Evolutionary conservation across 345 rosid species (phyloP).

Genomic region (Schrenkiella parvula): DNA sequence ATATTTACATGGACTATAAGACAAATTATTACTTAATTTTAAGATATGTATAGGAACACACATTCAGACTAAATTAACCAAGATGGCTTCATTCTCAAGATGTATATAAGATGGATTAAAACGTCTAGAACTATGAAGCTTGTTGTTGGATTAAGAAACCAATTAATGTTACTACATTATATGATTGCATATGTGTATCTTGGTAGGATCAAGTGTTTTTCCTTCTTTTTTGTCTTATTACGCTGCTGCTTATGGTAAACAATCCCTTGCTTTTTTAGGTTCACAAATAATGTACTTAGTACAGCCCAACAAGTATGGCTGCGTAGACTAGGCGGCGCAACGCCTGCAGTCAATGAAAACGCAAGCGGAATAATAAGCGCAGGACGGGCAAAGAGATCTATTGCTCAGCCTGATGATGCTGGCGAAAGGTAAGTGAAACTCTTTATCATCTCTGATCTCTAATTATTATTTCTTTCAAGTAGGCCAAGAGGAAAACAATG

Average conservation of each 20-base stretch:
- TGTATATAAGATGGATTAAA: neutral
- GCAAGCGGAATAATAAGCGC: conserved; percentile 89
- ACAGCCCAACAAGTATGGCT: conserved; percentile 98
- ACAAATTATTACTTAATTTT: neutral
- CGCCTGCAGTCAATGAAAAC: conserved; percentile 70
- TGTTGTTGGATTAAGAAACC: neutral
- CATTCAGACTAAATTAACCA: neutral
- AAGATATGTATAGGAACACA: neutral
- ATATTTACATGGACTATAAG: neutral
- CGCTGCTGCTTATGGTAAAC: neutral
- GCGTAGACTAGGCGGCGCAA: conserved; percentile 93
- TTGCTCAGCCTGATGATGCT: conserved; percentile 55
- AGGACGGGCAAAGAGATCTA: conserved; percentile 87
- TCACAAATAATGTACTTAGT: conserved; percentile 88
- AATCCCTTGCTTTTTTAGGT: conserved; percentile 47
- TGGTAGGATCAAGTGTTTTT: too few species aligned
- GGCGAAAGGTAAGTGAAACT: conserved; percentile 61
- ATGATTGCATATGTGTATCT: too few species aligned
- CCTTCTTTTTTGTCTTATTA: too few species aligned
- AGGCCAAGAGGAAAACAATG: neutral
- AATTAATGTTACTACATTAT: too few species aligned
- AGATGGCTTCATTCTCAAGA: neutral
- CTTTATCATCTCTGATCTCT: neutral
- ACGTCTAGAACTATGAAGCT: too few species aligned
- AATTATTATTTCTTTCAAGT: neutral